Percentiles rank a stretch among this genome's conserved stretches.
phyloP scores from a whole-genome alignment of 805 yeast genomes.

The Candida silvicultrix region DNA sequence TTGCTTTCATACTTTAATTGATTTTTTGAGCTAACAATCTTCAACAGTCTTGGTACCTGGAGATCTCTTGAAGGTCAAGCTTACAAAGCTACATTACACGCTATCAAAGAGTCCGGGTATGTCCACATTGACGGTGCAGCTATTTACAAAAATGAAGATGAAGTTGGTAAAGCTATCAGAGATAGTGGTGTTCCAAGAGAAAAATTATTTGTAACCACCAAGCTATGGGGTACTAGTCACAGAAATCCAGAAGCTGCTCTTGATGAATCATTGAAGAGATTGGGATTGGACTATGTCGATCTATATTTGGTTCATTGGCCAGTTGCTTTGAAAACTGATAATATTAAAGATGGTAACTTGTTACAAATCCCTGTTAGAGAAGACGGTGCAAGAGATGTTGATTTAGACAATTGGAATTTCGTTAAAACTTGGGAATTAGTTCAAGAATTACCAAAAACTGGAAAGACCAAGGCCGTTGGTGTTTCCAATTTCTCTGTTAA shows the following conservation, averaged over 20 bases:
- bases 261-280: conserved; percentile 47
- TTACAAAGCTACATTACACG: conserved; percentile 31
- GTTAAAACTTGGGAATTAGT: conserved; percentile 56
- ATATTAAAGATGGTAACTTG: conserved; percentile 21
- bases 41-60: conserved; percentile 62
- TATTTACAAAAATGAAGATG: conserved; percentile 58
- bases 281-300: conserved; percentile 69
- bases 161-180: conserved; percentile 50
- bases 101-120: conserved; percentile 56
- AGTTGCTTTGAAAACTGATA: conserved; percentile 38
- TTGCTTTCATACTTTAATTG: too few species aligned
- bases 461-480: conserved; percentile 62
- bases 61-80: conserved; percentile 49
- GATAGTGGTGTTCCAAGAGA: conserved; percentile 56
- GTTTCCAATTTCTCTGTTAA: conserved; percentile 64
- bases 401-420: conserved; percentile 32
- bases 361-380: conserved; percentile 27
- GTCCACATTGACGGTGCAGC: conserved; percentile 77
- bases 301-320: conserved; percentile 82
- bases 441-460: conserved; percentile 51
- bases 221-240: conserved; percentile 51
- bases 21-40: too few species aligned
- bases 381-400: conserved; percentile 33
- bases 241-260: conserved; percentile 43
- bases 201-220: conserved; percentile 62